These are phyloP conservation scores for Spongispora temasekensis DNA, from an alignment of 1,284 basidiomycete genomes.

Conservation along the genomic window DNA sequence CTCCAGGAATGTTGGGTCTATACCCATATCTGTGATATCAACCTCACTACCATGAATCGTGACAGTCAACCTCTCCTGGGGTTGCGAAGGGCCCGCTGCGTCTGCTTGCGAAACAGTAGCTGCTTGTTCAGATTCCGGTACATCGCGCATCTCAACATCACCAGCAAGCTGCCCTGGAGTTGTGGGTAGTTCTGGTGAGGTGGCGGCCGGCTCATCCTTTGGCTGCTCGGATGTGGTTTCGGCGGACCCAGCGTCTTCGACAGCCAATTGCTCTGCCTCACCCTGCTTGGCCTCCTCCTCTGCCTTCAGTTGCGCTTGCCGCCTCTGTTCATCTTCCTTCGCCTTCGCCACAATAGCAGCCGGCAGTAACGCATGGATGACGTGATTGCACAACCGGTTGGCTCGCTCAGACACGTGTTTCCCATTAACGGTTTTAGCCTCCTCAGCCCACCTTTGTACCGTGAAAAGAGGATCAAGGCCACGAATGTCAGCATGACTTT, in stretches of 20 bases:
- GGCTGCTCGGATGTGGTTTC: conserved; percentile 16
- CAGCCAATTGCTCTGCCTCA: conserved; percentile 26
- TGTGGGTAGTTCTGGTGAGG: conserved; percentile 9
- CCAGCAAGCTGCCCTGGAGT: conserved; percentile 5
- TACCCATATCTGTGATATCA: conserved; percentile 98
- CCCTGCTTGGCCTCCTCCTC: conserved; percentile 40
- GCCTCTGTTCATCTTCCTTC: conserved; percentile 53
- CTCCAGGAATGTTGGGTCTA: conserved; percentile 97
- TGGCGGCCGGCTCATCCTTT: conserved; percentile 14
- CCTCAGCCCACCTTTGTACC: conserved; percentile 89
- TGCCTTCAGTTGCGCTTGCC: conserved; percentile 45
- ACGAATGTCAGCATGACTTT: conserved; percentile 50
- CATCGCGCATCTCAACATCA: conserved; percentile 34
- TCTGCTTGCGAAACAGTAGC: conserved; percentile 19
- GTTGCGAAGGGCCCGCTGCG: conserved; percentile 35
- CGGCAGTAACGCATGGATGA: conserved; percentile 81
- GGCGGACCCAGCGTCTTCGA: conserved; percentile 31
- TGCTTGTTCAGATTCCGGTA: conserved; percentile 17
- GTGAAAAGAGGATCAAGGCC: conserved; percentile 81
- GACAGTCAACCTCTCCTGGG: conserved; percentile 71
- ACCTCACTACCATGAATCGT: conserved; percentile 91
- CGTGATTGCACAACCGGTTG: conserved; percentile 71
- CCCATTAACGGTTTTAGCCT: conserved; percentile 80
- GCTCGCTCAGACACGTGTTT: conserved; percentile 69
- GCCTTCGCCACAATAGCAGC: conserved; percentile 66